Base-by-base conservation (phyloP, 192 early-diverging fungal species). In the Coemansia sp. region DNA sequence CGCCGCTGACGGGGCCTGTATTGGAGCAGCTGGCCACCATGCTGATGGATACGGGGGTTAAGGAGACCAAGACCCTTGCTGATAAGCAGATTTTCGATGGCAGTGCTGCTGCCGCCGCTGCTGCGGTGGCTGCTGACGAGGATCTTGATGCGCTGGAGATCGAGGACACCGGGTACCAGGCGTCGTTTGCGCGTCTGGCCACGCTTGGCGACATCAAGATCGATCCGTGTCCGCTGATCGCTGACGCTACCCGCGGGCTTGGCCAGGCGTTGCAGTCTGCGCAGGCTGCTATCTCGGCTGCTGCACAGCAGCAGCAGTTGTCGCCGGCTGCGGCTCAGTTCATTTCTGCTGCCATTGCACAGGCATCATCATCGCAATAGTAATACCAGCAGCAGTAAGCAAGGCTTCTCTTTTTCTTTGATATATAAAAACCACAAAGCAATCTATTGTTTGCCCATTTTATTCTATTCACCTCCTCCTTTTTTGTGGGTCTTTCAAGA, bases 141-240 rank as follows among this genome's bases (percentile, higher is more conserved):
- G 86, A 86, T 32, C 76, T 91, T 38, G 85, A 88, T 60, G 81
- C 85, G 41, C 77, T 89, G 2, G 94, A 96, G 75, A 83, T 94
- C 49, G 93, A 95, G 60, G 91, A 92, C 8, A 84, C 87, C 1
- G 92, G 93, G 13, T 94, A 94, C 68, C 92, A 95, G 69, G 91
- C 92, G 17, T 87, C 90, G 42, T 98, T 91, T 83, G 82, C 93
- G 5, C 86, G 88, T 48, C 81, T 97, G 42, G 85, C 89, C 12
- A 90, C 94, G 0, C 82, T 91, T 19, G 81, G 87, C 17, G 87
- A 86, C 9, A 63, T 87, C 43, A 86, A 87, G 61, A 72, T 84
- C n/a, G 90, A 93, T 63, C 87, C 87, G n/a, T 85, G 86, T 38
- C 84, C 89, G 19, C 69, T 63, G 39, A 71, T 92, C 51, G 38